Evolutionary conservation across 306 rosid species (phyloP).

Genomic region (Betula pendula): DNA sequence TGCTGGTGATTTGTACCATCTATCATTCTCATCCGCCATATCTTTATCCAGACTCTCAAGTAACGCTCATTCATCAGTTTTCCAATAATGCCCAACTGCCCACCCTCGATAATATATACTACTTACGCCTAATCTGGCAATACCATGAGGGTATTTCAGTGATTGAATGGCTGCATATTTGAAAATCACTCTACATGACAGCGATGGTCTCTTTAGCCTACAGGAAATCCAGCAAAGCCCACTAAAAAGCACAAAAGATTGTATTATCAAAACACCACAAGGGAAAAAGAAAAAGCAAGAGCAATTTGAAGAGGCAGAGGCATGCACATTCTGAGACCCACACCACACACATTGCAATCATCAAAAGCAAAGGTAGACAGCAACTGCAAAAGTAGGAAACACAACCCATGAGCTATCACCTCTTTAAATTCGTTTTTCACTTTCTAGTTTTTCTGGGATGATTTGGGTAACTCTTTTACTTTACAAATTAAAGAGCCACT

Average conservation of each 20-base stretch:
- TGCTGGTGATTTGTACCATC: constrained; percentile 4
- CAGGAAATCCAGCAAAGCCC: constrained; percentile 51
- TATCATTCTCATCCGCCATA: constrained; percentile 23
- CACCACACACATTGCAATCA: constrained; percentile 47
- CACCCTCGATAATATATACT: background rate
- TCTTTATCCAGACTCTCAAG: background rate
- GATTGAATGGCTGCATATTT: constrained; percentile 21
- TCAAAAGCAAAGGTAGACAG: constrained; percentile 42
- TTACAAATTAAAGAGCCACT: constrained; percentile 42
- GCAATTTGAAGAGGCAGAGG: constrained; percentile 31
- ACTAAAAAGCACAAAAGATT: constrained; percentile 33
- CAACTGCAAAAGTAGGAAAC: constrained; percentile 45
- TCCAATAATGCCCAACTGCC: constrained; percentile 8
- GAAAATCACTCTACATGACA: constrained; percentile 23
- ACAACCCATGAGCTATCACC: constrained; percentile 44
- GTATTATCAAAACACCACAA: background rate
- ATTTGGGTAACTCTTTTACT: constrained; percentile 39
- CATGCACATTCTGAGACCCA: constrained; percentile 46
- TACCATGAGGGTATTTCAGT: constrained; percentile 22
- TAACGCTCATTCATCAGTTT: constrained; percentile 6
- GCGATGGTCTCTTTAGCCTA: constrained; percentile 31
- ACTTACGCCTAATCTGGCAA: background rate
- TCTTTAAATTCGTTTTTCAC: constrained; percentile 19
- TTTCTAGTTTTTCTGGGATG: constrained; percentile 31
- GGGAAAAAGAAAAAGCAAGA: constrained; percentile 12